Evolutionary conservation across 148 eudicot genomes (phyloP), one percentile per base, ranked within the genome.

Genomic region (Vaccinium corymbosum): DNA sequence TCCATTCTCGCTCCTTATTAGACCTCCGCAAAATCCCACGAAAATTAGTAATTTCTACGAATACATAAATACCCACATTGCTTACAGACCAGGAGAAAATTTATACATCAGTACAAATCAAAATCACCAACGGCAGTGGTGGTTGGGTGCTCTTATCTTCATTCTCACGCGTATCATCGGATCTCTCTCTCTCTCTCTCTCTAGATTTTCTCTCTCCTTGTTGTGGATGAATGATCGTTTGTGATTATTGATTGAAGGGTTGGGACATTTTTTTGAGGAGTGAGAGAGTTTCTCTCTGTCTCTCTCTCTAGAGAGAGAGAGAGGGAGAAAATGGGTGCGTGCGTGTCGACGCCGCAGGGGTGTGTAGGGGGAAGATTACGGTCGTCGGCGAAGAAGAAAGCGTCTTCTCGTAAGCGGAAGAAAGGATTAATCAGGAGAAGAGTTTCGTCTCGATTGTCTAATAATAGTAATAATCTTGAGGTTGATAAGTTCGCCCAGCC

Each of bases 331-430:
- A 95, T 95, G 98, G 98, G 98, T 74, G 94, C 81, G 78, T 95
- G 98, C 81, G 93, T 91, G 19, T 95, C 98, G 83, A 88, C 90
- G 74, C 93, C 92, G 87, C 89, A 89, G 84, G 82, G 81, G 25
- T 91, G 94, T 76, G 92, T 91, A 6, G 93, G 94, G 12, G 90
- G 87, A 51, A 25, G 64, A 79, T 77, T 85, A 25, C 83, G 81
- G 79, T 81, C 10, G 29, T 27, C 86, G 32, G 80, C 87, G 14
- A 85, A 49, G 86, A 87, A 82, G 83, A 91, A 85, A 72, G 81
- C 64, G 35, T 80, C 53, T 22, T 51, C 19, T 38, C 86, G 87
- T 0, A 92, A 81, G 88, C 89, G 85, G 46, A 90, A 83, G 51
- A 91, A 82, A 78, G 72, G 53, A 20, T n/a, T 10, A 13, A 76